A percentile compares a stretch with the other conserved stretches of the same genome.
These are phyloP conservation scores for Claviceps pazoutovae DNA, from an alignment of 2,329 filamentous ascomycete genomes.

Conservation along the genomic window DNA sequence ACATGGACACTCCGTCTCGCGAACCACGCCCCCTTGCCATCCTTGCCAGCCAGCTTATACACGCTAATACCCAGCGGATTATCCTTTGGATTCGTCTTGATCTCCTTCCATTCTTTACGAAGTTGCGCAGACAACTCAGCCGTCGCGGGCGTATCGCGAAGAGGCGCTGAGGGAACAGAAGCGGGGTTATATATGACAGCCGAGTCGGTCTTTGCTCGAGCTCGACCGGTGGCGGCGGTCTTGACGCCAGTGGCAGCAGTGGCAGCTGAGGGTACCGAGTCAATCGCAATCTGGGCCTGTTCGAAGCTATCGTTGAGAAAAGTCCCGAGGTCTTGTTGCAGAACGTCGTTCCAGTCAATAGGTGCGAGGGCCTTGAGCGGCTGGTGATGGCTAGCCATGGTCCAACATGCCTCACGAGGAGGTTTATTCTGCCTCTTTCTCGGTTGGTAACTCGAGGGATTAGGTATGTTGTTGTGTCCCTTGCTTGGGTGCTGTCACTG, in stretches of 20 bases:
- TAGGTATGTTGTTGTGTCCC: too few relatives aligned
- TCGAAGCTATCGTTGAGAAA: slow-evolving; percentile 48
- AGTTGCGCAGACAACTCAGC: slow-evolving; percentile 32
- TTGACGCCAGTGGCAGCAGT: slow-evolving; percentile 17
- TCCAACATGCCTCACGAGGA: background rate
- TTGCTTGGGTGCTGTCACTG: too few relatives aligned
- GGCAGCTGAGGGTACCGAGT: slow-evolving; percentile 52
- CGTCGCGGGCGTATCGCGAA: slow-evolving; percentile 24
- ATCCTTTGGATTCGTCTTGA: slow-evolving; percentile 56
- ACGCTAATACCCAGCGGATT: slow-evolving; percentile 66
- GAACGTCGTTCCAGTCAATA: slow-evolving; percentile 34
- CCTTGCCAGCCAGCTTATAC: slow-evolving; percentile 66
- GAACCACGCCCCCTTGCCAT: slow-evolving; percentile 83
- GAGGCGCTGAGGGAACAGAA: slow-evolving; percentile 26
- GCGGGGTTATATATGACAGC: slow-evolving; percentile 37
- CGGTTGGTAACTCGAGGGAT: background rate
- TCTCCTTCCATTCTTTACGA: slow-evolving; percentile 77
- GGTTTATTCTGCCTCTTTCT: background rate
- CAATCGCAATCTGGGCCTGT: slow-evolving; percentile 55
- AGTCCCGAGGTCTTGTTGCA: slow-evolving; percentile 32
- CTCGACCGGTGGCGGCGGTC: slow-evolving; percentile 27
- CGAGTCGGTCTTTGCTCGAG: slow-evolving; percentile 42
- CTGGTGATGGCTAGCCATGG: slow-evolving; percentile 33
- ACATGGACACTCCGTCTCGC: slow-evolving; percentile 71
- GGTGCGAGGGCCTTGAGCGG: slow-evolving; percentile 44